Evolutionary conservation across 345 rosid genomes (phyloP), one percentile per base, ranked within the genome.

Genomic region (Pistacia atlantica): DNA sequence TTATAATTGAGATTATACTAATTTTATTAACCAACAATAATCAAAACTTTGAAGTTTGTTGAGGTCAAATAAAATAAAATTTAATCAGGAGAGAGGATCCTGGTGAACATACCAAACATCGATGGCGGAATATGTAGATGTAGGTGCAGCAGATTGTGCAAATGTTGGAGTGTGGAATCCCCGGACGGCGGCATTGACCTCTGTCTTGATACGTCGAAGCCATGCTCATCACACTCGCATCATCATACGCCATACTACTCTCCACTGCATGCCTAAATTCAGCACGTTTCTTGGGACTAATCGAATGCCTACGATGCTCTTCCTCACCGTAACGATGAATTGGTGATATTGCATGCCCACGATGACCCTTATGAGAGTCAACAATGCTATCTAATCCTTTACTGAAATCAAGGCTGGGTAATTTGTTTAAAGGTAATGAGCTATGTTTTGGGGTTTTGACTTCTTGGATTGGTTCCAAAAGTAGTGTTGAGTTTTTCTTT

Each of bases 141-240:
- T 80, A 87, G 77, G 84, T 83, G n/a, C 78, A 67, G 81, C 95
- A 90, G 33, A 89, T 35, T 74, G 92, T 81, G 80, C 95, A 90
- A 46, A 90, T 85, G 55, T 89, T 90, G 80, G 91, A 84, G 83
- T 90, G 92, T 51, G 95, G 95, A 71, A 89, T 84, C 58, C 92
- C 95, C 1, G 92, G 86, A 1, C 90, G 86, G 33, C 88, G 85
- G 65, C 86, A 70, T 68, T 81, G 80, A 3, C 71, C 80, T 73
- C 73, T 75, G 13, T 76, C 83, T 22, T 28, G 72, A 69, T 75
- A 77, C 17, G 12, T 35, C 0, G 88, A 84, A 56, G 78, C 84
- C 82, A 66, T 80, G 80, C 84, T 82, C 80, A 67, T 75, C 6
- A 67, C 75, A 72, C 88, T 87, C 17, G 33, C 63, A 61, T 82